Base-by-base conservation (phyloP, 2,329 filamentous ascomycete genomes). In the Onygenales sp. region DNA sequence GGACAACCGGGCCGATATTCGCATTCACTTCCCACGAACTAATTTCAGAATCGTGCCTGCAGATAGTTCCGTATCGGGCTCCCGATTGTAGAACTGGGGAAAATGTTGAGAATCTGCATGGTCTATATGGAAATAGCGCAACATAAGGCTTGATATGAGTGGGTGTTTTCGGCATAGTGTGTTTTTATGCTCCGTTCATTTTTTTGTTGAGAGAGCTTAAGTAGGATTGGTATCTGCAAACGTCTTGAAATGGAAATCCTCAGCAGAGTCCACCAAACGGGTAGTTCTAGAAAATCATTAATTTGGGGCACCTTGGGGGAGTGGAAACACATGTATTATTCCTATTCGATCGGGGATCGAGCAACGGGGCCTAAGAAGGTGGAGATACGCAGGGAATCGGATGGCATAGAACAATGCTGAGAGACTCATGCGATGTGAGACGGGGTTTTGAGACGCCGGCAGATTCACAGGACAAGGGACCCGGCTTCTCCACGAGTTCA, bases 11-110 rank as follows among this genome's bases (percentile, higher is more conserved):
- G 64, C 62, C 44, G 67, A 69, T 17, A 68, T 86, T 17, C 73
- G 75, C 52, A 68, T 87, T 36, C 83, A 87, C 70, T 78, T 79
- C 52, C 84, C 83, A 6, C 74, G 83, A 59, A 77, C 60, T 42
- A 65, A 65, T 38, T 69, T 66, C 51, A 60, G 63, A 36, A 61
- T 64, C 52, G 58, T 54, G 33, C 43, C 51, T 9, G 54, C 4
- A 14, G 42, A 10, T 39, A 39, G 36, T n/a, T 9, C 8, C 42
- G 21, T 27, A 27, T 44, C 42, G 14, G 14, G 10, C 8, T 11
- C 42, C n/a, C 10, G 36, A 39, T 10, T 39, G 13, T 39, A 39
- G 13, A n/a, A 39, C 36, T 39, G 33, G 10, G 32, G 4, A 47
- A 47, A 47, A 8, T 36, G 17, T 38, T 31, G 45, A 36, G 45